Percentiles rank a stretch among this genome's conserved stretches.
Evolutionary conservation across 495 filamentous ascomycete genomes (phyloP).

Genomic region (Aspergillus ellipticus): DNA sequence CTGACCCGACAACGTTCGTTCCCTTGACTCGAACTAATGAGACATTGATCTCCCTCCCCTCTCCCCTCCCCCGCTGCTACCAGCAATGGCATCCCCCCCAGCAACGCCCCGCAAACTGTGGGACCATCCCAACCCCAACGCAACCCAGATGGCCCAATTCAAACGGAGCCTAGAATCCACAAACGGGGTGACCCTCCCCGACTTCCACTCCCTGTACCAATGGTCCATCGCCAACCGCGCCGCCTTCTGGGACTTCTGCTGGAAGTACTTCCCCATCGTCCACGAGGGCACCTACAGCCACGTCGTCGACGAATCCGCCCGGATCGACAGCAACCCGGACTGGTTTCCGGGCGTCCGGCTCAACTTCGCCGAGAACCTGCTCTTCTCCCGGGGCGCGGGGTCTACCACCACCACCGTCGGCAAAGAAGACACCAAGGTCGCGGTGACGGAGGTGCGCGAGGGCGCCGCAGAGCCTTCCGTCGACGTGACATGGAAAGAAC

Average conservation of each 20-base stretch:
- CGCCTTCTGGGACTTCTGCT: slow-evolving; percentile 64
- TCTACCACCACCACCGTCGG: slow-evolving; percentile 18
- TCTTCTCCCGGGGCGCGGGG: slow-evolving; percentile 33
- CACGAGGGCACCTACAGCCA: slow-evolving; percentile 53
- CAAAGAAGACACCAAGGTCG: slow-evolving; percentile 69
- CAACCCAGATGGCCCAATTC: slow-evolving; percentile 63
- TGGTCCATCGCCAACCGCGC: slow-evolving; percentile 59
- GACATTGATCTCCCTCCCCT: too few relatives aligned
- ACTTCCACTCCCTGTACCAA: slow-evolving; percentile 60
- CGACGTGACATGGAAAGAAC: slow-evolving; percentile 59
- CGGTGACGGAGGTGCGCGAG: slow-evolving; percentile 69
- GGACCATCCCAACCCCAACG: slow-evolving; percentile 58
- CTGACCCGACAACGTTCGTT: too few relatives aligned
- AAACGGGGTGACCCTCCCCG: background rate
- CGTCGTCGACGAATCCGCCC: slow-evolving; percentile 63
- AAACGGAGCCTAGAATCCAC: slow-evolving; percentile 6
- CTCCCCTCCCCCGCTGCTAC: too few relatives aligned
- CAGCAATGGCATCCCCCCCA: background rate
- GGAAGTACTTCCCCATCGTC: slow-evolving; percentile 56
- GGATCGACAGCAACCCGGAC: slow-evolving; percentile 52
- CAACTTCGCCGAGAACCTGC: slow-evolving; percentile 80
- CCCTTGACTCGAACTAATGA: too few relatives aligned
- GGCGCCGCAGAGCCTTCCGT: slow-evolving; percentile 51
- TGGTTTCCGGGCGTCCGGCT: slow-evolving; percentile 56
- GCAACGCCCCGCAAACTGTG: slow-evolving; percentile 47